Evolutionary conservation across 352 stramenopile species (phyloP), one percentile per base, ranked within the genome.

Genomic region (Phytophthora kernoviae): DNA sequence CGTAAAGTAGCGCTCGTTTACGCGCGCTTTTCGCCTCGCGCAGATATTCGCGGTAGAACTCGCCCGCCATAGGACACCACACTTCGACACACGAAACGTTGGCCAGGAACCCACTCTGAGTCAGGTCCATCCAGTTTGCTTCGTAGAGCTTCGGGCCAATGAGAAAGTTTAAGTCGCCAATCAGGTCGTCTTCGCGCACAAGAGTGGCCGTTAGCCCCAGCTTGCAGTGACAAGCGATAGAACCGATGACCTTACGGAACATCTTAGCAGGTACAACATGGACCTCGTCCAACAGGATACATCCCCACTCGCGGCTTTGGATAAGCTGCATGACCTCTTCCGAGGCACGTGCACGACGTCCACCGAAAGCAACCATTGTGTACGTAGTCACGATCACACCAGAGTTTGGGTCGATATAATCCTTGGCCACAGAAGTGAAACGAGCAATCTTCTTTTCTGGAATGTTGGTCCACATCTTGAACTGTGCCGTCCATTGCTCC

Each of bases 91-190:
- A 99, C 57, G 94, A 94, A 7, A 99, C 97, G 67, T 99, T 99
- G 21, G 97, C 96, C 37, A 99, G 65, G 70, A 98, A 99, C 3
- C 97, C 96, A 41, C 93, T 94, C 45, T 97, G 90, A 24, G 97
- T 99, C 9, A 99, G 77, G 79, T 99, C 97, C 96, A 99, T 99
- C 98, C 98, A 99, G 75, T 99, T 99, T 24, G 97, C 98, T 63
- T 94, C 85, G 49, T 94, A 94, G 18, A 94, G 66, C 69, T 99
- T 99, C 1, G 97, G 97, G 12, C 98, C 98, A 63, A 99, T 99
- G 11, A 99, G 86, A 77, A 99, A 99, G 77, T 99, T 99, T n/a
- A 99, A 80, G 77, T 99, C 96, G 20, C 92, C 94, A 75, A 99
- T 99, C 11, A 99, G 77, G 74, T 99, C 96, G 75, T 99, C 98